Conservation (phyloP, 129 eudicot genomes). For the Calendula officinalis region DNA sequence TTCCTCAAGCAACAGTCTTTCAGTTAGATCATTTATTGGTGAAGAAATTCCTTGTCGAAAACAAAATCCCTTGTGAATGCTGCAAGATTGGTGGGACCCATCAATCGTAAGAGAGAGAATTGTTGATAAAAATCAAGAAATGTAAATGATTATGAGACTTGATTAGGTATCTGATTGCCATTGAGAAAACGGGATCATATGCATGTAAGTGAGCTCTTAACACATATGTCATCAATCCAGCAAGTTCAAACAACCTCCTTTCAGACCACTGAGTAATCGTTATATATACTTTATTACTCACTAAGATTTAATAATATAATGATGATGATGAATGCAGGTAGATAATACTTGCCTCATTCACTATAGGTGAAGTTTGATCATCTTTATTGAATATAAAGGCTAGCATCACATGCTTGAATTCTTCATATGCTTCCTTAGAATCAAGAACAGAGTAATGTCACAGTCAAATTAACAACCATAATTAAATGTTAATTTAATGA, state of each 20-base stretch:
- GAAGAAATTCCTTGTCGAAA: slow-evolving; percentile 79
- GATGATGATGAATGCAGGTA: not conserved
- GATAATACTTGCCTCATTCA: slow-evolving; percentile 57
- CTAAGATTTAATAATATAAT: not conserved
- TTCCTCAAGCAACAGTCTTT: slow-evolving; percentile 85
- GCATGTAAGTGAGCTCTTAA: slow-evolving; percentile 84
- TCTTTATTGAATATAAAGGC: slow-evolving; percentile 78
- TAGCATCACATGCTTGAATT: slow-evolving; percentile 86
- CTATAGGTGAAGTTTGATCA: slow-evolving; percentile 87
- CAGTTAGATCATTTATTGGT: slow-evolving; percentile 82
- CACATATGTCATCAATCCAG: slow-evolving; percentile 74
- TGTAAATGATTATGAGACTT: slow-evolving; percentile 37
- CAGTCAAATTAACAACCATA: slow-evolving; percentile 18
- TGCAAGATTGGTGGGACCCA: not conserved
- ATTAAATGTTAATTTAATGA: not conserved
- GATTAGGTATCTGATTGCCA: slow-evolving; percentile 86
- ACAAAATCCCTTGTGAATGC: no score
- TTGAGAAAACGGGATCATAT: slow-evolving; percentile 78
- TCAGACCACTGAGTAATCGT: slow-evolving; percentile 75
- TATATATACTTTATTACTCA: slow-evolving; percentile 7
- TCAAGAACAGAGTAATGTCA: slow-evolving; percentile 37
- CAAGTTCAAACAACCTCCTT: slow-evolving; percentile 81
- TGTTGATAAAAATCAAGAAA: slow-evolving; percentile 2
- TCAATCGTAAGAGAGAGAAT: not conserved
- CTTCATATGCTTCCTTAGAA: slow-evolving; percentile 96